Conservation (phyloP, 2,329 filamentous ascomycete genomes). For the Arthrocladium fulminans region DNA sequence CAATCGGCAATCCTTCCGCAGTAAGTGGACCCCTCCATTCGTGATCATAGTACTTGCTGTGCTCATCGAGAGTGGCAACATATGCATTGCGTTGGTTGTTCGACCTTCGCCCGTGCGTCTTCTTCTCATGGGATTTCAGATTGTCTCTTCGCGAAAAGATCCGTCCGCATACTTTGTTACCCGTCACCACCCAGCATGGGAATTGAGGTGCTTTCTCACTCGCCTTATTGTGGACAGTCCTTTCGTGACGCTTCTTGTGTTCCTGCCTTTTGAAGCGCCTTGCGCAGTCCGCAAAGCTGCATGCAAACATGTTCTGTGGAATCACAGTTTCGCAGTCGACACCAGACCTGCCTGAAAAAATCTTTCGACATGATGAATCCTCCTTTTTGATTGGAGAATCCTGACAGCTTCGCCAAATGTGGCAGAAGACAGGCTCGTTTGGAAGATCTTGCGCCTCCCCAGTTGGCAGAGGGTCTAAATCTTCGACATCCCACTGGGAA, state of each 20-base stretch:
- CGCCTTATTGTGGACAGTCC: slow-evolving; percentile 39
- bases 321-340: slow-evolving; percentile 20
- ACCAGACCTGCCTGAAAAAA: slow-evolving; percentile 13
- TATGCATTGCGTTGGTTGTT: slow-evolving; percentile 37
- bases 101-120: slow-evolving; percentile 37
- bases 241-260: slow-evolving; percentile 42
- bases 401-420: not conserved
- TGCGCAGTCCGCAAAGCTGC: slow-evolving; percentile 31
- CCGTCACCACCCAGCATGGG: slow-evolving; percentile 36
- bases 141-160: slow-evolving; percentile 38
- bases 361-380: slow-evolving; percentile 10
- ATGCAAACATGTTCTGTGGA: slow-evolving; percentile 26
- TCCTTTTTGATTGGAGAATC: not conserved
- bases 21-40: slow-evolving; percentile 37
- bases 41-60: slow-evolving; percentile 35
- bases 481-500: slow-evolving; percentile 18
- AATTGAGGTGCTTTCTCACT: slow-evolving; percentile 23
- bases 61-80: slow-evolving; percentile 37
- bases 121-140: slow-evolving; percentile 38
- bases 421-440: not conserved
- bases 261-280: slow-evolving; percentile 42
- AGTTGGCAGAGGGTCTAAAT: slow-evolving; percentile 11
- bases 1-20: slow-evolving; percentile 34
- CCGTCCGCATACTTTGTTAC: slow-evolving; percentile 27
- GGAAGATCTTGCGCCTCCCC: slow-evolving; percentile 10